Base-by-base conservation (phyloP, 2,329 filamentous ascomycete genomes). In the Pezicula neosporulosa region DNA sequence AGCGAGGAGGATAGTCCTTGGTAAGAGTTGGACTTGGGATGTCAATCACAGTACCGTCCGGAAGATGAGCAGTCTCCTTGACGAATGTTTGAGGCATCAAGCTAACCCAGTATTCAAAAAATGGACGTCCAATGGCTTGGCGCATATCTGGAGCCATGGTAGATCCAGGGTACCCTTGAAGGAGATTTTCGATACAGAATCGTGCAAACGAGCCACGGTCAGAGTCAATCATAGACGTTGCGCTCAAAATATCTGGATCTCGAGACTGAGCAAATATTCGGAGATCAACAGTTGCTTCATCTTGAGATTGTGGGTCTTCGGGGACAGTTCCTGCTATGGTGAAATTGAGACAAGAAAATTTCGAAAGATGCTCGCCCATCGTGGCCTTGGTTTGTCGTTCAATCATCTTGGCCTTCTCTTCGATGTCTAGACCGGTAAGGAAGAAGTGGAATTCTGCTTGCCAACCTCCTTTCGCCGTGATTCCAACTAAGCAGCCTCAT, bases 241-340 rank as follows among this genome's bases (percentile, higher is more conserved):
- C 75, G 30, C 30, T 33, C 30, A 33, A 13, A 33, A 33, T 33
- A 33, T 33, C 30, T 33, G 30, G 30, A 9, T 33, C 30, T 33
- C 30, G 30, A 33, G 77, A 74, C 57, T 83, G 73, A 0, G 70
- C 69, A 56, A 77, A 68, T 48, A 75, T 63, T 28, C 74, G 57
- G 36, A 77, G 66, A 42, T 73, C 72, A 1, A 77, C 74, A 1
- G 76, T 79, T 1, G 74, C 75, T 0, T 68, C 68, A 21, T 72
- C 70, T 24, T 78, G 74, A 13, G 65, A 70, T 3, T 58, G 59
- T 0, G 73, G 70, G 35, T 76, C 66, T 0, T 67, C 61, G 1
- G 67, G 60, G 1, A 48, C 65, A 36, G 55, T 68, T 49, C 63
- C 76, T 58, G 68, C 74, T 60, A 2, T 57, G 15, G 27, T 65